Conservation (phyloP, 176 grass and related monocot genomes). For the Metroxylon sagu region DNA sequence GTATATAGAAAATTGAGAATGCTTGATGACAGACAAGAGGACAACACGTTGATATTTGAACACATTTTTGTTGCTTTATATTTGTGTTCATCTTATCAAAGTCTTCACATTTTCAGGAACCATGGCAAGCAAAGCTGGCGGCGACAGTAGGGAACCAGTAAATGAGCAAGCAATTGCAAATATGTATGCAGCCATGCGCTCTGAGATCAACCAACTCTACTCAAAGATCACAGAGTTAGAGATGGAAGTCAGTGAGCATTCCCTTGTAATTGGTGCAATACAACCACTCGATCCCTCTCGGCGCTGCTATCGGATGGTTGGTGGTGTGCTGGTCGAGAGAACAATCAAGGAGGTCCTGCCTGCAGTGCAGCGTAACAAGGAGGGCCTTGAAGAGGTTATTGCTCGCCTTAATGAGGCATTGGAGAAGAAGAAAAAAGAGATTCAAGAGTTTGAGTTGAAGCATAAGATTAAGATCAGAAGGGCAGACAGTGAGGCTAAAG, state of each 20-base stretch:
- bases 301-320: conserved; percentile 83
- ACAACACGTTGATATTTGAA: too few species aligned
- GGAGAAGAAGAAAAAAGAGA: conserved; percentile 78
- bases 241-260: conserved; percentile 80
- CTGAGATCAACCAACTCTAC: conserved; percentile 75
- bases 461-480: conserved; percentile 85
- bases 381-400: conserved; percentile 71
- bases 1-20: too few species aligned
- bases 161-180: conserved; percentile 74
- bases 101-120: neutral
- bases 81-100: too few species aligned
- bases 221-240: conserved; percentile 84
- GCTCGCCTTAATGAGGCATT: conserved; percentile 63
- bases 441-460: conserved; percentile 71
- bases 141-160: conserved; percentile 34
- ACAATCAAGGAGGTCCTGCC: conserved; percentile 76
- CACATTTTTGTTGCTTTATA: too few species aligned
- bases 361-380: conserved; percentile 63
- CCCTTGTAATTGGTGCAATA: conserved; percentile 71
- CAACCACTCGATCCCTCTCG: conserved; percentile 63
- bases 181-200: conserved; percentile 55
- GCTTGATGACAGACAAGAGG: too few species aligned
- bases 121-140: conserved; percentile 46
- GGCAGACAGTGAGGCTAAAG: conserved; percentile 23
- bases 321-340: conserved; percentile 71